phyloP scores from a whole-genome alignment of 2,329 filamentous ascomycete species.

The Colletotrichum destructivum region DNA sequence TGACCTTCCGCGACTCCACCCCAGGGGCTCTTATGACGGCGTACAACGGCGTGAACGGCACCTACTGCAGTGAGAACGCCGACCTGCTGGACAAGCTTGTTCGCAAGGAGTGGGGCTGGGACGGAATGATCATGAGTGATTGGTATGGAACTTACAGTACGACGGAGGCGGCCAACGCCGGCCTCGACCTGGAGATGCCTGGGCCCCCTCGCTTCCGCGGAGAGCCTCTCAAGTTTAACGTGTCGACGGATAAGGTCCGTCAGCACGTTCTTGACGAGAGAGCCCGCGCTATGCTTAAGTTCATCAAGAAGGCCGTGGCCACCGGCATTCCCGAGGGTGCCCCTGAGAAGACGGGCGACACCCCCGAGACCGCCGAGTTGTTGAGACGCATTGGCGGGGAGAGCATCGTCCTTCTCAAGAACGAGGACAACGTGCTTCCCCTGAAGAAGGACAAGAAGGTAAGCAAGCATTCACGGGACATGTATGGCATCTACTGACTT shows the following conservation, averaged over 20 bases:
- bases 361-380: constrained; percentile 73
- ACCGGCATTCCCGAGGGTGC: constrained; percentile 69
- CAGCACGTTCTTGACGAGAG: constrained; percentile 70
- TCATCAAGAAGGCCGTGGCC: constrained; percentile 71
- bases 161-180: constrained; percentile 64
- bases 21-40: constrained; percentile 72
- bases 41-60: constrained; percentile 73
- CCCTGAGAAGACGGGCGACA: constrained; percentile 69
- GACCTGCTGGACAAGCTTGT: constrained; percentile 66
- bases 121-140: constrained; percentile 72
- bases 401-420: constrained; percentile 82
- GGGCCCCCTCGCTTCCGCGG: constrained; percentile 67
- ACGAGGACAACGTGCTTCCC: constrained; percentile 75
- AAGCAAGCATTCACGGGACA: constrained; percentile 3
- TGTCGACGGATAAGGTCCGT: constrained; percentile 70
- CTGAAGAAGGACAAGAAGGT: constrained; percentile 73
- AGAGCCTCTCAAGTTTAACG: constrained; percentile 66
- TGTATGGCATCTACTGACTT: constrained; percentile 14
- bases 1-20: constrained; percentile 66
- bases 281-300: constrained; percentile 70
- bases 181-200: constrained; percentile 74
- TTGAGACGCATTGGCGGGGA: constrained; percentile 78
- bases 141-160: constrained; percentile 73
- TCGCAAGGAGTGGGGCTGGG: constrained; percentile 71
- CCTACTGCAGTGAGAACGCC: constrained; percentile 68